These are phyloP conservation scores for Melianthus villosus DNA, from an alignment of 441 rosid species.

Conservation along the genomic window DNA sequence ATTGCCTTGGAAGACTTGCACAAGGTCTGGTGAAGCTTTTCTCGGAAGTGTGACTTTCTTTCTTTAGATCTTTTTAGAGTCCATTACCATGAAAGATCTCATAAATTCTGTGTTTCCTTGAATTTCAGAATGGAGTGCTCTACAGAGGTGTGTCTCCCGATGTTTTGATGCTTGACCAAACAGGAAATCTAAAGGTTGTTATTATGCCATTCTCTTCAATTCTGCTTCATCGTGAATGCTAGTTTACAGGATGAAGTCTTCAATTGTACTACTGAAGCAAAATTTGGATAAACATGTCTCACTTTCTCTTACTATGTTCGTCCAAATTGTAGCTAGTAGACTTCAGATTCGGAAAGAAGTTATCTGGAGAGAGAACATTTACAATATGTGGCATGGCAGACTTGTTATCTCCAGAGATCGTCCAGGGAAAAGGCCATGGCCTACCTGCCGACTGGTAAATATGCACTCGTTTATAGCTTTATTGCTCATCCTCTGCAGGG, in stretches of 20 bases:
- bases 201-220: no score
- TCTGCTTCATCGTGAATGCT: no score
- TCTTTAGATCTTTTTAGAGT: slow-evolving; percentile 2
- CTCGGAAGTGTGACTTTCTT: slow-evolving; percentile 1
- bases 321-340: slow-evolving; percentile 50
- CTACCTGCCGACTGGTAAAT: slow-evolving; percentile 69
- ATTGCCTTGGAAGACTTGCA: slow-evolving; percentile 67
- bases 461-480: neutral
- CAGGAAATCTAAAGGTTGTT: slow-evolving; percentile 61
- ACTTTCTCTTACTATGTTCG: slow-evolving; percentile 5
- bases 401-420: slow-evolving; percentile 77
- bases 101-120: slow-evolving; percentile 10
- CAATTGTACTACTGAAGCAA: no score
- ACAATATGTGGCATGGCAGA: slow-evolving; percentile 83
- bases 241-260: no score
- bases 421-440: slow-evolving; percentile 87
- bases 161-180: slow-evolving; percentile 65
- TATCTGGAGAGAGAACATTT: slow-evolving; percentile 57
- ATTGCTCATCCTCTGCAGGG: slow-evolving; percentile 1
- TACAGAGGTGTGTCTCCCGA: slow-evolving; percentile 84
- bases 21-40: slow-evolving; percentile 25
- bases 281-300: no score
- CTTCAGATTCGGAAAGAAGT: slow-evolving; percentile 74
- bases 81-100: neutral
- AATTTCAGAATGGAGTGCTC: slow-evolving; percentile 55